Conservation (phyloP, 208 protist genomes). For the Trypanosoma vivax region DNA sequence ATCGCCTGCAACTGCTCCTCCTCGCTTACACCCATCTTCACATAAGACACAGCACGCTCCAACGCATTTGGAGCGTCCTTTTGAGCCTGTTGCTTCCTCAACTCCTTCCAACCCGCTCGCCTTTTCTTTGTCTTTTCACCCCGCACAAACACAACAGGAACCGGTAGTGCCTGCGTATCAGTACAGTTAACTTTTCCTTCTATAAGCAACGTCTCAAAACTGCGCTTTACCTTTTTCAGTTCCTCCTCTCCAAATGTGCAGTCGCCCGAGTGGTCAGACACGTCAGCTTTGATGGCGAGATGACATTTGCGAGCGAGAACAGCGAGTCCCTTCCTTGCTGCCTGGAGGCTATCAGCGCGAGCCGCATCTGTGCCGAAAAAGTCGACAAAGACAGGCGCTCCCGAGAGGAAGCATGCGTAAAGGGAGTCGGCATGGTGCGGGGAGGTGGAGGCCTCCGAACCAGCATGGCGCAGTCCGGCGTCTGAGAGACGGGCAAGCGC, state of each 20-base stretch:
- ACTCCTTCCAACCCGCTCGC: slow-evolving; percentile 56
- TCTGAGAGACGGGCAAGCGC: slow-evolving; percentile 52
- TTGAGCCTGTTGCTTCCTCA: slow-evolving; percentile 50
- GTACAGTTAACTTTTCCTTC: slow-evolving; percentile 64
- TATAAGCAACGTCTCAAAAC: slow-evolving; percentile 36
- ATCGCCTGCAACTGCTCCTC: slow-evolving; percentile 67
- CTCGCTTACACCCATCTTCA: slow-evolving; percentile 82
- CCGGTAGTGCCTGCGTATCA: slow-evolving; percentile 76
- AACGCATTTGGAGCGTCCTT: slow-evolving; percentile 46
- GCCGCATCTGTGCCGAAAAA: slow-evolving; percentile 51
- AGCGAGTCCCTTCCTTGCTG: slow-evolving; percentile 56
- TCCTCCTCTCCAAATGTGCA: slow-evolving; percentile 42
- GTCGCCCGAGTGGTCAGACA: slow-evolving; percentile 25
- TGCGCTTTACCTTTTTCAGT: slow-evolving; percentile 34
- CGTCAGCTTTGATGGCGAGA: slow-evolving; percentile 54
- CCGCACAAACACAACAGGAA: slow-evolving; percentile 55
- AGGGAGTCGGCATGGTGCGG: slow-evolving; percentile 34
- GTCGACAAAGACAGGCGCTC: slow-evolving; percentile 53
- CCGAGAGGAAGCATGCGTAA: slow-evolving; percentile 44
- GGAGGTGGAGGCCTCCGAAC: slow-evolving; percentile 36
- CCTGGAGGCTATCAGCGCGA: slow-evolving; percentile 32
- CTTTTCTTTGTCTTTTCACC: slow-evolving; percentile 38
- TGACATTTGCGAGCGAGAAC: slow-evolving; percentile 58
- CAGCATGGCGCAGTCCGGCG: slow-evolving; percentile 53
- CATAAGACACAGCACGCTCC: slow-evolving; percentile 53